Evolutionary conservation across 768 basidiomycete genomes (phyloP).

Genomic region (Phaffia australis): DNA sequence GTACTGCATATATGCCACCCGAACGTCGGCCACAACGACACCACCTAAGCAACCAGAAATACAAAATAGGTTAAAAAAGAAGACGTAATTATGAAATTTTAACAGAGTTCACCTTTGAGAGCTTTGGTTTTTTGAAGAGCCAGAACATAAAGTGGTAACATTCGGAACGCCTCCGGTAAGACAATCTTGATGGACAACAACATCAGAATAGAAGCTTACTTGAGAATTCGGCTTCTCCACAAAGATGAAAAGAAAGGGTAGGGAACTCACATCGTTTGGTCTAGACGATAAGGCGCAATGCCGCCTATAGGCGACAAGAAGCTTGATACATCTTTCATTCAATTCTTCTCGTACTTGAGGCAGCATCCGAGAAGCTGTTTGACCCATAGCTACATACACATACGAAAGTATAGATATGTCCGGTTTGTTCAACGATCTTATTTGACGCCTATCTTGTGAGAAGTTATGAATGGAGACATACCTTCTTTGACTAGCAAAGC

Average conservation of each 20-base stretch:
- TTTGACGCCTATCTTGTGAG: neutral
- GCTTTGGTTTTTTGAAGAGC: constrained; percentile 80
- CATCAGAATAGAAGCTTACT: constrained; percentile 11
- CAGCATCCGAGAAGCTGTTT: constrained; percentile 52
- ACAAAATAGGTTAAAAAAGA: neutral
- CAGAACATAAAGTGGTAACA: constrained; percentile 68
- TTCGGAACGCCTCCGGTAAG: constrained; percentile 83
- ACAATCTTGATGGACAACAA: constrained; percentile 52
- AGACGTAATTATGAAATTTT: neutral
- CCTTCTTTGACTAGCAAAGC: constrained; percentile 66
- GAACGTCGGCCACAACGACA: constrained; percentile 83
- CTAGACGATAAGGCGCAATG: constrained; percentile 74
- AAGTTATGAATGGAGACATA: constrained; percentile 36
- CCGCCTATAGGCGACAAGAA: constrained; percentile 74
- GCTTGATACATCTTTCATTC: constrained; percentile 67
- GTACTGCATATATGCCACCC: constrained; percentile 71
- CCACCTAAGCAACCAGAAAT: constrained; percentile 47
- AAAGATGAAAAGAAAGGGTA: neutral
- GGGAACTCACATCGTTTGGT: constrained; percentile 60
- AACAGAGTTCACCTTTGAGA: constrained; percentile 58
- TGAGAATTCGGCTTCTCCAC: neutral
- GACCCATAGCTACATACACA: constrained; percentile 52
- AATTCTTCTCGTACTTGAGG: constrained; percentile 70
- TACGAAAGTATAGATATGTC: neutral
- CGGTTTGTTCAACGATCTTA: too few relatives aligned